Evolutionary conservation across 2,329 filamentous ascomycete genomes (phyloP).

Genomic region (Aureobasidium zeae): DNA sequence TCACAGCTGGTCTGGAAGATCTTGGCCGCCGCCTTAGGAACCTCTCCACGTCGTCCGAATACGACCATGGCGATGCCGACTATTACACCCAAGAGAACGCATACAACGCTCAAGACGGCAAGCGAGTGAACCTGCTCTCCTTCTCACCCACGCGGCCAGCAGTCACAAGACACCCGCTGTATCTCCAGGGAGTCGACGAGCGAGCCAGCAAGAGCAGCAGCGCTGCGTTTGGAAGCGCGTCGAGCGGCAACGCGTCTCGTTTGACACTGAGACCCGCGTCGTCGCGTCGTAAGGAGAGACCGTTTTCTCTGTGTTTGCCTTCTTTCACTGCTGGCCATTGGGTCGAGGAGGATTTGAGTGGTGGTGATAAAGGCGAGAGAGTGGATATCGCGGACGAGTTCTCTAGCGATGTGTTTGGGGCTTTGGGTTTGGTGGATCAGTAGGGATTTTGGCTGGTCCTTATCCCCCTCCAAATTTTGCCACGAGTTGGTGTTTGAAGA

Average conservation of each 20-base stretch:
- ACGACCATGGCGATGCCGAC: neutral
- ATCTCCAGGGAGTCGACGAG: neutral
- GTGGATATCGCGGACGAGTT: neutral
- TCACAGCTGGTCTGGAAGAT: slow-evolving; percentile 5
- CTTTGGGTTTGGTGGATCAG: neutral
- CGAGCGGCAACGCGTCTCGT: neutral
- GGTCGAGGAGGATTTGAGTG: no score
- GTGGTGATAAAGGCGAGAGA: neutral
- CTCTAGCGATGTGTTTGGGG: slow-evolving; percentile 3
- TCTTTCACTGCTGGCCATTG: no score
- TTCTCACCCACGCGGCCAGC: neutral
- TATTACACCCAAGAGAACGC: neutral
- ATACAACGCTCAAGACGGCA: neutral
- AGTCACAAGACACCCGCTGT: slow-evolving; percentile 4
- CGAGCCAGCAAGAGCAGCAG: slow-evolving; percentile 2
- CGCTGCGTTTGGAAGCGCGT: neutral
- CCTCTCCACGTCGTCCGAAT: neutral
- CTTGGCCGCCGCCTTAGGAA: neutral
- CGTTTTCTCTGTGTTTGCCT: slow-evolving; percentile 3
- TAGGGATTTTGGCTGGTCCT: neutral
- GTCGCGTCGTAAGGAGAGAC: neutral
- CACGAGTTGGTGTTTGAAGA: no score
- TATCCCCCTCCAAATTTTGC: no score
- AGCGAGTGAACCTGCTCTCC: neutral
- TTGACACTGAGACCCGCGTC: neutral